phyloP scores from a whole-genome alignment of 257 asterid genomes.

The Solanum paucissectum region DNA sequence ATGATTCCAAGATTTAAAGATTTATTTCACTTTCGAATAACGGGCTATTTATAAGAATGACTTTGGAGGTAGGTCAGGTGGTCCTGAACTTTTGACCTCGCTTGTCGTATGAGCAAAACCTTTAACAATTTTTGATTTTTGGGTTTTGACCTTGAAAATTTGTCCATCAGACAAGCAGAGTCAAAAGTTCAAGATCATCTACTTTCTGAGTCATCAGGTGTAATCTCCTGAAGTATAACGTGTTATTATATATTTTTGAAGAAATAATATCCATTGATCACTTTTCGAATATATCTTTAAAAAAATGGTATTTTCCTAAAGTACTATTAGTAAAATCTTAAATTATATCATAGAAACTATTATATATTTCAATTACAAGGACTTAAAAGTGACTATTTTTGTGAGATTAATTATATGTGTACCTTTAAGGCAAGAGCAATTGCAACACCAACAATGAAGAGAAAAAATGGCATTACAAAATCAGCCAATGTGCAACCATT shows the following conservation, averaged over 20 bases:
- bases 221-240: neutral
- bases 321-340: fast-evolving
- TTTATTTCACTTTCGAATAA: neutral
- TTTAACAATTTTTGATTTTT: neutral
- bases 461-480: slow-evolving; percentile 81
- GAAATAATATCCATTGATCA: neutral
- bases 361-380: neutral
- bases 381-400: neutral
- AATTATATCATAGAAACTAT: neutral
- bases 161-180: neutral
- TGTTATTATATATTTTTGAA: neutral
- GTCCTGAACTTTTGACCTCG: neutral
- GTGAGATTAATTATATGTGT: neutral
- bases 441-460: slow-evolving; percentile 87
- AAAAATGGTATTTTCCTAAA: neutral
- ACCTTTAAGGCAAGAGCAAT: slow-evolving; percentile 87
- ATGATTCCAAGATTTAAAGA: neutral
- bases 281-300: neutral
- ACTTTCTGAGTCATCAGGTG: neutral
- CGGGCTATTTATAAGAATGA: neutral
- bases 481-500: slow-evolving; percentile 90
- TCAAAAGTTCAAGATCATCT: neutral
- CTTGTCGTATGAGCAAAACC: neutral
- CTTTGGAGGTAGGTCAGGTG: neutral
- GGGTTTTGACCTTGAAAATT: neutral